Conservation (phyloP, 2,329 filamentous ascomycete species). For the Fusarium sulawesiense region DNA sequence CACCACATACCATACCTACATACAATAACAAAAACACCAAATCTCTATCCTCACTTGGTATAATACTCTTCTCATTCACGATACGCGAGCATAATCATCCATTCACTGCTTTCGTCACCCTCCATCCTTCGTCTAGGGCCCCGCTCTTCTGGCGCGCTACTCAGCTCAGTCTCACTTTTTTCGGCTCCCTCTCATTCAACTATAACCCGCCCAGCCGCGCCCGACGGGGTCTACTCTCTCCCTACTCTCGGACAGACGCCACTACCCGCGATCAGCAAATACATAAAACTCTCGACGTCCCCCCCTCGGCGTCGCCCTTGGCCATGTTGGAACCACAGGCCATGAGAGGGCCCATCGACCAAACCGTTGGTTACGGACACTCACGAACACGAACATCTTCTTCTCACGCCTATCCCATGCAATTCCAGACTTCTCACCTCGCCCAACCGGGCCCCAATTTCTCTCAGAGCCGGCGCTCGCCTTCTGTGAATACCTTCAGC, state of each 20-base stretch:
- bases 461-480: conserved; percentile 65
- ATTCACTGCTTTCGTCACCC: conserved; percentile 22
- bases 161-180: conserved; percentile 46
- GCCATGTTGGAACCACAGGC: conserved; percentile 51
- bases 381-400: conserved; percentile 68
- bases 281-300: conserved; percentile 40
- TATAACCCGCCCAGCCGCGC: conserved; percentile 39
- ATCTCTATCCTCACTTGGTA: not conserved
- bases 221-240: conserved; percentile 41
- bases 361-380: conserved; percentile 60
- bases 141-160: conserved; percentile 42
- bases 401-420: conserved; percentile 62
- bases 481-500: conserved; percentile 75
- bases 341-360: conserved; percentile 50
- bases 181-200: conserved; percentile 44
- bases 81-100: conserved; percentile 3
- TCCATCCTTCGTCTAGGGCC: conserved; percentile 20
- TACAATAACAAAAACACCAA: conserved; percentile 28
- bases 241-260: conserved; percentile 40
- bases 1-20: conserved; percentile 16
- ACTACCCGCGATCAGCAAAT: conserved; percentile 38
- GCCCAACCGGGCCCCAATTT: conserved; percentile 47
- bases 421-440: conserved; percentile 49
- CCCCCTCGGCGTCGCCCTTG: conserved; percentile 26
- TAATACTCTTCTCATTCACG: conserved; percentile 5